Conservation (phyloP, 176 grass and related monocot species). For the Eleusine coracana region DNA sequence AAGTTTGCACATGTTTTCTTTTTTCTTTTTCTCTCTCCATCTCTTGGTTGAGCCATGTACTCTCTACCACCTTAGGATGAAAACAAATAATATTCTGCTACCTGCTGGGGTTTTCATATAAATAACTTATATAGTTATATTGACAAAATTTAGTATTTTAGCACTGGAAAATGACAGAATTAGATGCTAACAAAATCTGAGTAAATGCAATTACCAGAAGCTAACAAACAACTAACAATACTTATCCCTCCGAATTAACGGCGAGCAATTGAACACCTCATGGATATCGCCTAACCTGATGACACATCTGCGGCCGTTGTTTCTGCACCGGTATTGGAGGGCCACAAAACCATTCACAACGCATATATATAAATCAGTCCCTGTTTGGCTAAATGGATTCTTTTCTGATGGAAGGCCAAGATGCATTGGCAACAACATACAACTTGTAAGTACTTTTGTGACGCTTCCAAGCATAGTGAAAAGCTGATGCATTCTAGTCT, state of each 20-base stretch:
- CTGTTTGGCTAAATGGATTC: conserved; percentile 16
- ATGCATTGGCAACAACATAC: neutral
- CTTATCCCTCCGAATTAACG: neutral
- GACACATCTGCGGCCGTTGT: neutral
- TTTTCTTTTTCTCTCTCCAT: neutral
- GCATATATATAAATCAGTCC: neutral
- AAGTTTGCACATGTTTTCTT: neutral
- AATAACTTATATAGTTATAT: neutral
- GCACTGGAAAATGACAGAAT: neutral
- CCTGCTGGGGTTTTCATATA: neutral
- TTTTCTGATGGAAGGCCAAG: neutral
- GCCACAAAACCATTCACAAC: neutral
- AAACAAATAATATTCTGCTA: conserved; percentile 2
- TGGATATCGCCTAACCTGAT: neutral
- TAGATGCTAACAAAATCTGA: neutral
- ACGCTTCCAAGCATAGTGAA: neutral
- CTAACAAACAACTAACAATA: neutral
- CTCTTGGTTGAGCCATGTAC: neutral
- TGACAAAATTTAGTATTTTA: neutral
- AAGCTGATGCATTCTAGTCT: neutral
- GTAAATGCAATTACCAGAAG: neutral
- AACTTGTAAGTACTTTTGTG: neutral
- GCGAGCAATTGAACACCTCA: neutral
- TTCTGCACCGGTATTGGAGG: neutral
- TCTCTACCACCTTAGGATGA: neutral